Base-by-base conservation (phyloP, 2,329 filamentous ascomycete genomes). In the Beauveria sp. region DNA sequence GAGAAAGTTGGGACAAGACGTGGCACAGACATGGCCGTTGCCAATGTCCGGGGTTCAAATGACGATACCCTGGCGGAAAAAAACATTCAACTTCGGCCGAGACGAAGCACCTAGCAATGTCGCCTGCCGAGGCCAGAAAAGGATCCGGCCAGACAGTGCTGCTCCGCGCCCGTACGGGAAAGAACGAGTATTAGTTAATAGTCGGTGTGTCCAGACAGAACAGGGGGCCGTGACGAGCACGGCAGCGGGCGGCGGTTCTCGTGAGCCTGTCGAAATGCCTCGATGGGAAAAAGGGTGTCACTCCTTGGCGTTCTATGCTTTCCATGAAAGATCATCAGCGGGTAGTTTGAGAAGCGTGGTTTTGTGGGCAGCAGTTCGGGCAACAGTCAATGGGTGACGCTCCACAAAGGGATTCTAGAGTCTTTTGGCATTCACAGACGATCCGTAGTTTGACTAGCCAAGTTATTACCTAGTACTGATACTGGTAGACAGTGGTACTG, bases 301-400 rank as follows among this genome's bases (percentile, higher is more conserved):
- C 58, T 51, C 49, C 58, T 60, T 38, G 49, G 58, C 58, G 28
- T 51, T 45, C 4, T 5, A 53, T 53, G 58, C 40, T 53, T 51
- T 51, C 49, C 58, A 46, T 60, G 49, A 38, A 60, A 47, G 58
- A 53, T 60, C 40, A 53, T 49, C 58, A 22, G 38, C 49, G 49
- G 58, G 47, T 10, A 45, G 30, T 34, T 34, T 34, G 34, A 26
- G 43, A 16, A 34, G 30, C 46, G 24, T 46, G 42, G 30, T 34
- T 34, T 14, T 56, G 18, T n/a, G 38, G 57, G 46, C 45, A 38
- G 58, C 30, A 43, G 30, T 51, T 52, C n/a, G 56, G 47, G 24
- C 47, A 59, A 59, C 22, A 58, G 24, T 58, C 20, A 20, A 58
- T 58, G 30, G 30, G 5, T 38, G 38, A 42, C 47, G 56, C 40